Percentiles rank a stretch among this genome's conserved stretches.
These are phyloP conservation scores for Lipomyces anomalus DNA, from an alignment of 805 yeast genomes.

Conservation along the genomic window DNA sequence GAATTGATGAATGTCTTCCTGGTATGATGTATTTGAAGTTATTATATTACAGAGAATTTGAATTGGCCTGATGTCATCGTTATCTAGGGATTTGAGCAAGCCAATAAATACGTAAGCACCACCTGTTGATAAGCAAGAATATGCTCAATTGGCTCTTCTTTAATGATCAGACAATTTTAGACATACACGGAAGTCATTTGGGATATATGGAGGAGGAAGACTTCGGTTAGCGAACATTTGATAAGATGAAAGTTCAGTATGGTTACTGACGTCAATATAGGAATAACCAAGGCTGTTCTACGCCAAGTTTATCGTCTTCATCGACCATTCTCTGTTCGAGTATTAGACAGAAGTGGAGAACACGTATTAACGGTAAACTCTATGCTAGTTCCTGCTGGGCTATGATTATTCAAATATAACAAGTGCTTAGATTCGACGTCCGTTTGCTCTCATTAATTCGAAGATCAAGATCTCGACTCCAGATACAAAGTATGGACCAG, in stretches of 20 bases:
- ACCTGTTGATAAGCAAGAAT: neutral
- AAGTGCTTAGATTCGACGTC: slow-evolving; percentile 50
- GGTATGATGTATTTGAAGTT: slow-evolving; percentile 13
- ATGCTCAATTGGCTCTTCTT: slow-evolving; percentile 1
- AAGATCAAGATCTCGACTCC: slow-evolving; percentile 69
- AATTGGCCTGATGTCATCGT: neutral
- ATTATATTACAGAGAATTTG: too few relatives aligned
- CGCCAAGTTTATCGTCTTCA: slow-evolving; percentile 80
- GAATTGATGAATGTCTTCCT: slow-evolving; percentile 82
- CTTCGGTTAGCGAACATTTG: slow-evolving; percentile 38
- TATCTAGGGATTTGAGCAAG: slow-evolving; percentile 74
- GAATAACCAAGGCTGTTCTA: slow-evolving; percentile 55
- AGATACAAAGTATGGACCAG: slow-evolving; percentile 39
- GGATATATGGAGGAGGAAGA: slow-evolving; percentile 85
- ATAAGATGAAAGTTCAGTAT: too few relatives aligned
- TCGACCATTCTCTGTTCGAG: slow-evolving; percentile 54
- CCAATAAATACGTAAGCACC: slow-evolving; percentile 54
- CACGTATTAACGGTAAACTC: slow-evolving; percentile 32
- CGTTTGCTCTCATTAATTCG: slow-evolving; percentile 83
- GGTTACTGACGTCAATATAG: slow-evolving; percentile 1
- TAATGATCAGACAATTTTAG: slow-evolving; percentile 44
- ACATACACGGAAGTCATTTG: slow-evolving; percentile 63
- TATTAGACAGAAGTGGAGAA: slow-evolving; percentile 33
- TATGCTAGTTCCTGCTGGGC: neutral
- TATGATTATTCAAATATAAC: too few relatives aligned